These are phyloP conservation scores for Rhizopus stolonifer DNA, from an alignment of 371 early-diverging fungal genomes.

Conservation along the genomic window DNA sequence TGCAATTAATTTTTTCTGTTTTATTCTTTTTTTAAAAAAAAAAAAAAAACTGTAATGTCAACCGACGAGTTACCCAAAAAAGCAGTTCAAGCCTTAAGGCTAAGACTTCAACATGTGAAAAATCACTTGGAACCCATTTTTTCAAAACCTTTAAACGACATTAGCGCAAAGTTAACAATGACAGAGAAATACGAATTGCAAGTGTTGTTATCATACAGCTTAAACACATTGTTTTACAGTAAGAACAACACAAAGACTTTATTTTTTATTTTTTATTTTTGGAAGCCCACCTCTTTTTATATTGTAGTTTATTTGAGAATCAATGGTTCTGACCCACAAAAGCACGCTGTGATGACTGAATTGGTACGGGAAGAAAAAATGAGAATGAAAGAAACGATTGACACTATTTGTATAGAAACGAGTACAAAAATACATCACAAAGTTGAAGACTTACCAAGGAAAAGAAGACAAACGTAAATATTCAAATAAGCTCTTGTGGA, in stretches of 20 bases:
- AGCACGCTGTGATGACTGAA: conserved; percentile 53
- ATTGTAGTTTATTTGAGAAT: conserved; percentile 50
- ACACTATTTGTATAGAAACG: conserved; percentile 33
- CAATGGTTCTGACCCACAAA: conserved; percentile 48
- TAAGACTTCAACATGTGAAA: conserved; percentile 41
- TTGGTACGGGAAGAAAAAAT: conserved; percentile 29
- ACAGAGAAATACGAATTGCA: conserved; percentile 56
- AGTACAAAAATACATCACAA: conserved; percentile 49
- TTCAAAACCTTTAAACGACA: conserved; percentile 40
- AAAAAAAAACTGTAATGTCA: conserved; percentile 1
- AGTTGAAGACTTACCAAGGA: conserved; percentile 45
- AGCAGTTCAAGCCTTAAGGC: conserved; percentile 35
- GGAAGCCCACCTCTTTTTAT: neutral
- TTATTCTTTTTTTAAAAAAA: too few relatives aligned
- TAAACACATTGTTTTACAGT: conserved; percentile 59
- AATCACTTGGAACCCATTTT: conserved; percentile 54
- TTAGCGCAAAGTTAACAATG: conserved; percentile 42
- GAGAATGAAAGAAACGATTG: neutral
- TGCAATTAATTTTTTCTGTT: too few relatives aligned
- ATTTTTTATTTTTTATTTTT: neutral
- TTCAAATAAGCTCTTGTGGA: neutral
- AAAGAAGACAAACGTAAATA: conserved; percentile 37
- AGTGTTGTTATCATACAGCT: conserved; percentile 50
- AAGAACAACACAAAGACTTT: too few relatives aligned
- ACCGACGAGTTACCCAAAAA: conserved; percentile 29